A percentile compares a stretch with the other conserved stretches of the same genome.
phyloP scores from a whole-genome alignment of 2,329 filamentous ascomycete species.

The Pseudogymnoascus sp. region DNA sequence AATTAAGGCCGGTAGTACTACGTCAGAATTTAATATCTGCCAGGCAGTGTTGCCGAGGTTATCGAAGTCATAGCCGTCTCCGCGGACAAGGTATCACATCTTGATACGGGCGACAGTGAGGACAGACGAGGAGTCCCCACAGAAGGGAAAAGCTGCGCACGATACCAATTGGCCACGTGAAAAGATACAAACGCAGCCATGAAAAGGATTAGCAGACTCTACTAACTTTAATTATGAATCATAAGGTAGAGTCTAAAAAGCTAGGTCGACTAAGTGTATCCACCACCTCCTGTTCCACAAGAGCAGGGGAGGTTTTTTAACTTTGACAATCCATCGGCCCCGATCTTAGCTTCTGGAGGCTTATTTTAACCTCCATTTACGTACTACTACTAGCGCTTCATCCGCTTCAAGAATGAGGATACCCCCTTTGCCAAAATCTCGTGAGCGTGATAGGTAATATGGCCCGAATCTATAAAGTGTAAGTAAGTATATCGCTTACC shows the following conservation, averaged over 20 bases:
- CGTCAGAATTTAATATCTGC: not conserved
- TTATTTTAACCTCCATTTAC: not conserved
- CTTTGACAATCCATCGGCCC: not conserved
- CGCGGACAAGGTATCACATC: not conserved
- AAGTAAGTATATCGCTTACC: not conserved
- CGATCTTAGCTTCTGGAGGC: not conserved
- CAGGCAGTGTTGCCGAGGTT: not conserved
- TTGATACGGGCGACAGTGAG: not conserved
- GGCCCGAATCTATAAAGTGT: slow-evolving; percentile 26
- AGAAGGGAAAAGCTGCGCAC: not conserved
- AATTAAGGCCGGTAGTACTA: not conserved
- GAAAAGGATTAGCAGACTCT: not conserved
- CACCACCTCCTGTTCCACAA: not conserved
- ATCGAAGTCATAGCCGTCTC: not conserved
- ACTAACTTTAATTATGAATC: not conserved
- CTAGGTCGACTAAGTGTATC: not conserved
- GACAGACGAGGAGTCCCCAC: not conserved
- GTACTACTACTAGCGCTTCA: not conserved
- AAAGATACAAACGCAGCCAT: not conserved
- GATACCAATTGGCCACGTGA: not conserved
- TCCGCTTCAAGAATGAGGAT: slow-evolving; percentile 16
- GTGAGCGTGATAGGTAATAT: slow-evolving; percentile 38
- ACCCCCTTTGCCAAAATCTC: slow-evolving; percentile 29
- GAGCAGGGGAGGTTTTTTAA: not conserved
- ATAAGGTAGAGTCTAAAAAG: not conserved